phyloP scores from a whole-genome alignment of 2,329 filamentous ascomycete genomes.

The Aureobasidium lini region DNA sequence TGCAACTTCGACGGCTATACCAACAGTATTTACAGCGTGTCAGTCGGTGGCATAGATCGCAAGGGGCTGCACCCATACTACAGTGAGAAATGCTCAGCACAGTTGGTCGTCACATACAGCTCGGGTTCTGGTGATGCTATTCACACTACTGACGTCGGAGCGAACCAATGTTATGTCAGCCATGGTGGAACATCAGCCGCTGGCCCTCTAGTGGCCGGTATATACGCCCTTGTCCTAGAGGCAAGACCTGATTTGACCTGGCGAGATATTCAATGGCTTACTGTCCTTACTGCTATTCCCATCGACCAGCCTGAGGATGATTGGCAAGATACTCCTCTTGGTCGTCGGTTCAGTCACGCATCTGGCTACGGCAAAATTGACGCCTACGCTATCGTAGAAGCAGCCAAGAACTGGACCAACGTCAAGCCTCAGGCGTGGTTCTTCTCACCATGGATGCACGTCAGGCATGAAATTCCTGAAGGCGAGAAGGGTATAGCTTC shows the following conservation, averaged over 20 bases:
- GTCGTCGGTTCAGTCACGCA: conserved; percentile 84
- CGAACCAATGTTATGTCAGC: conserved; percentile 65
- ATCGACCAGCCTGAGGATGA: conserved; percentile 65
- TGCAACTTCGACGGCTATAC: conserved; percentile 99
- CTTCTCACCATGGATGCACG: conserved; percentile 87
- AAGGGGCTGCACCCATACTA: conserved; percentile 89
- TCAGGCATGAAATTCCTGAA: conserved; percentile 78
- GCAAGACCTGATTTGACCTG: conserved; percentile 81
- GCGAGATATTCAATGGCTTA: conserved; percentile 91
- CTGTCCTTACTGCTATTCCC: conserved; percentile 74
- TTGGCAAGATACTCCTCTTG: conserved; percentile 75
- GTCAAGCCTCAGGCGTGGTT: conserved; percentile 96
- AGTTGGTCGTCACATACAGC: conserved; percentile 93
- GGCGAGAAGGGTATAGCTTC: conserved; percentile 72
- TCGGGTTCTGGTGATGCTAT: conserved; percentile 84
- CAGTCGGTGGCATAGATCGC: conserved; percentile 85
- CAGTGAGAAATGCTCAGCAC: conserved; percentile 91
- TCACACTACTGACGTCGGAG: conserved; percentile 90
- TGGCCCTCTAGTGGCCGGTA: conserved; percentile 83
- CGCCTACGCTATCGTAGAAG: conserved; percentile 74
- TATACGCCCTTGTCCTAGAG: conserved; percentile 81
- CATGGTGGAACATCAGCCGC: conserved; percentile 96
- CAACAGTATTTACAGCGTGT: conserved; percentile 98
- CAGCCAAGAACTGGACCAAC: conserved; percentile 73
- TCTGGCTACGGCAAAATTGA: conserved; percentile 96